Evolutionary conservation across 768 basidiomycete species (phyloP), one percentile per base, ranked within the genome.

Genomic region (Lactarius psammicola): DNA sequence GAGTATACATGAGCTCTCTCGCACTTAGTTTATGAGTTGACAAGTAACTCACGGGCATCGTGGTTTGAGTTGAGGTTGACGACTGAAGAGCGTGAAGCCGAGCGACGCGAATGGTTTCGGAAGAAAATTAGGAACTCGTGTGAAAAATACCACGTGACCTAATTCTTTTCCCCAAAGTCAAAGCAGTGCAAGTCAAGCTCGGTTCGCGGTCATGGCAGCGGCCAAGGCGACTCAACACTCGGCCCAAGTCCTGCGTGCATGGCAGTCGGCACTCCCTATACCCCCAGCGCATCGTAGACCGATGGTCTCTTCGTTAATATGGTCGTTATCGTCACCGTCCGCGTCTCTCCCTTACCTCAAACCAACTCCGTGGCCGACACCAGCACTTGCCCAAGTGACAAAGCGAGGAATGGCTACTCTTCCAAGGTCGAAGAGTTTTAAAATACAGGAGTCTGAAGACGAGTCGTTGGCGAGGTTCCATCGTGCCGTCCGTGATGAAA

Each of bases 21-120:
- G 23, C 54, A 36, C 40, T 49, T 44, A 26, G 28, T 18, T 60
- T 28, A 26, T 42, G 54, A 62, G 18, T 56, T 53, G 38, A 13
- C 36, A 18, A 59, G 59, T 34, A 20, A 76, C 84, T 73, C 71
- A 85, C 84, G 75, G 84, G 76, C 85, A 86, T 86, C 65, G 49
- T 38, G 64, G 64, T 55, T 38, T 49, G 46, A 49, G 60, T 56
- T 26, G 42, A 55, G 17, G 57, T 59, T 60, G 60, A 61, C 26
- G 46, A 62, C 20, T 53, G 54, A 49, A 38, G 36, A 36, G 23
- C 49, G 53, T 34, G 61, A 61, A 58, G 56, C 51, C 40, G 42
- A 46, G 57, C 20, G 65, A 63, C 49, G 56, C 65, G 64, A 56
- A 59, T 11, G 34, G 28, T 26, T 10, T 17, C 11, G 38, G 55